phyloP scores from a whole-genome alignment of 176 grass and related monocot species.

The Lolium multiflorum region DNA sequence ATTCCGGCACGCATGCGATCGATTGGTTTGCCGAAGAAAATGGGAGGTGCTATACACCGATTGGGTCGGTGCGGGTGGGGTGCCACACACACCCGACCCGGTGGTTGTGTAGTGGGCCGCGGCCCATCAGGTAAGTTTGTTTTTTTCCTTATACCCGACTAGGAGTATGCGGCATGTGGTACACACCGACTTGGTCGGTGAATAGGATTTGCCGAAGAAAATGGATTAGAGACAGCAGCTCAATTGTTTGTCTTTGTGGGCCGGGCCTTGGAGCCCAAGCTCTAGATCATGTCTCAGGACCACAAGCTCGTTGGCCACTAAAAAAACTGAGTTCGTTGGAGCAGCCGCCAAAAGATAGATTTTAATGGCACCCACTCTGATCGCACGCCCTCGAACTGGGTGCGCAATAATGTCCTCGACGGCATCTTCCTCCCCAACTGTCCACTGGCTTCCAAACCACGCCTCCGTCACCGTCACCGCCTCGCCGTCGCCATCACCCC shows the following conservation, averaged over 20 bases:
- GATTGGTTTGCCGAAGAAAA: background rate
- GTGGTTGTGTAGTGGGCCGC: too few relatives aligned
- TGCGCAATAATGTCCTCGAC: slow-evolving; percentile 29
- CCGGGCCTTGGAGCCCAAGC: background rate
- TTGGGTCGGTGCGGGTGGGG: too few relatives aligned
- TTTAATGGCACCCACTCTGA: background rate
- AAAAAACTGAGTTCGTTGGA: background rate
- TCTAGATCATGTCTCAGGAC: background rate
- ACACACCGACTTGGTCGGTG: too few relatives aligned
- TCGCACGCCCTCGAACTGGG: background rate
- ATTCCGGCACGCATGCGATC: too few relatives aligned
- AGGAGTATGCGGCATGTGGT: too few relatives aligned
- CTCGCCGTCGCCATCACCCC: slow-evolving; percentile 33
- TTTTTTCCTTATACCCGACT: too few relatives aligned
- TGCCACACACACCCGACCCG: too few relatives aligned
- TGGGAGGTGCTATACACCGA: too few relatives aligned
- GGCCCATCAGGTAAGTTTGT: too few relatives aligned
- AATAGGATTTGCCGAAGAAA: background rate
- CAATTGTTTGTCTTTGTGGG: background rate
- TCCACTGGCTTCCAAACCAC: slow-evolving; percentile 24
- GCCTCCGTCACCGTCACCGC: background rate
- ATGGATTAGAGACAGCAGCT: background rate
- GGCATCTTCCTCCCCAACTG: background rate
- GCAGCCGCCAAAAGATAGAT: background rate
- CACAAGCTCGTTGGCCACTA: background rate